phyloP scores from a whole-genome alignment of 768 basidiomycete species.

The Xerocomellus amylosporus region DNA sequence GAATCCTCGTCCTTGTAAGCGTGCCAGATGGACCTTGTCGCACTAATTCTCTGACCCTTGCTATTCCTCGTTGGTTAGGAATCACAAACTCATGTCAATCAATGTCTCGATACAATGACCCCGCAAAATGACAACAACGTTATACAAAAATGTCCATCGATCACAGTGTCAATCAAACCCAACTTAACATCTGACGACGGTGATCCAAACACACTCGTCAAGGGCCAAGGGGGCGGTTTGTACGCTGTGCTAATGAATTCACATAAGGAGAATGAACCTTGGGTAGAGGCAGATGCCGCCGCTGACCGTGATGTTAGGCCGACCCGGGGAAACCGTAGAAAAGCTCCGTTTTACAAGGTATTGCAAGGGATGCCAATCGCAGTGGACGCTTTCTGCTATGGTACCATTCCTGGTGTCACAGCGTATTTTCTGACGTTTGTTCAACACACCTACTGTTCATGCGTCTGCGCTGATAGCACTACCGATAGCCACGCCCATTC shows the following conservation, averaged over 20 bases:
- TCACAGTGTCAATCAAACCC: background rate
- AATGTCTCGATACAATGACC: conserved; percentile 45
- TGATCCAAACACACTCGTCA: background rate
- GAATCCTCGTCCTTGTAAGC: conserved; percentile 20
- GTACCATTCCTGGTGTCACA: conserved; percentile 81
- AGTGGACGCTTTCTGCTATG: conserved; percentile 96
- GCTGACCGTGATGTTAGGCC: conserved; percentile 49
- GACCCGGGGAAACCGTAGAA: conserved; percentile 54
- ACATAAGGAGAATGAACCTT: conserved; percentile 73
- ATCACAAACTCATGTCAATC: conserved; percentile 53
- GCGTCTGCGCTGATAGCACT: conserved; percentile 6
- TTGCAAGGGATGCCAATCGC: conserved; percentile 97
- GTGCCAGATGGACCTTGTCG: conserved; percentile 18
- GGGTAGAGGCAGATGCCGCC: conserved; percentile 71
- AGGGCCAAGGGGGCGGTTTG: conserved; percentile 31
- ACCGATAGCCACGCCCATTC: conserved; percentile 85
- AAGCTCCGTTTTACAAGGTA: conserved; percentile 94
- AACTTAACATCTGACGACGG: background rate
- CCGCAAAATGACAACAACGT: conserved; percentile 1
- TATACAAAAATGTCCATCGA: background rate
- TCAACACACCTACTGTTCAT: background rate
- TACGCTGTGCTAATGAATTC: conserved; percentile 93
- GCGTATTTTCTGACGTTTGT: conserved; percentile 88
- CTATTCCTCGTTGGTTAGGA: conserved; percentile 37
- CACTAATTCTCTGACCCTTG: conserved; percentile 1